Conservation (phyloP, 176 grass and related monocot species). For the Dactylis glomerata region DNA sequence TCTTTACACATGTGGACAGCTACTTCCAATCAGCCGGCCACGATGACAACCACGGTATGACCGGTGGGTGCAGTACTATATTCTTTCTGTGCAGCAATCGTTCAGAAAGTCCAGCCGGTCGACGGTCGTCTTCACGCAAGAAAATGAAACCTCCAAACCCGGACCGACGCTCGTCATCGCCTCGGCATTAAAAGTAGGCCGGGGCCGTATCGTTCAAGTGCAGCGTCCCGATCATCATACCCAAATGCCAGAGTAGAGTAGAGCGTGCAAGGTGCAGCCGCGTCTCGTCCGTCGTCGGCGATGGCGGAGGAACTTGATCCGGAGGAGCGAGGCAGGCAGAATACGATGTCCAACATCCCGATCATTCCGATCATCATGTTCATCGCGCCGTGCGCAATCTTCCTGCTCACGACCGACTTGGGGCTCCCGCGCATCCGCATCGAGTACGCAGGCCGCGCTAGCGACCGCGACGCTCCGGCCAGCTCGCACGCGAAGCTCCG, state of each 20-base stretch:
- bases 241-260: background rate
- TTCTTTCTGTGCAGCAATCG: background rate
- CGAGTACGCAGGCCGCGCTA: slow-evolving; percentile 11
- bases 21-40: background rate
- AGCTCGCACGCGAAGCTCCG: slow-evolving; percentile 9
- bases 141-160: background rate
- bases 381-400: slow-evolving; percentile 23
- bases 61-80: background rate
- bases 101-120: background rate
- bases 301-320: background rate
- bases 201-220: background rate
- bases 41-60: background rate
- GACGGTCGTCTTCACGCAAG: background rate
- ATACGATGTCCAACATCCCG: background rate
- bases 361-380: slow-evolving; percentile 10
- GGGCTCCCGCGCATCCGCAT: slow-evolving; percentile 44
- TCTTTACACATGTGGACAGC: background rate
- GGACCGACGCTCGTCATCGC: background rate
- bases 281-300: background rate
- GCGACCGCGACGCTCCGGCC: background rate
- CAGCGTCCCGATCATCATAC: background rate
- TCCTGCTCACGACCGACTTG: slow-evolving; percentile 30
- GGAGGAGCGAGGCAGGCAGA: background rate
- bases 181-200: background rate
- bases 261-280: background rate